A percentile compares a stretch with the other conserved stretches of the same genome.
phyloP scores from a whole-genome alignment of 2,329 filamentous ascomycete genomes.

The Gaeumannomyces tritici region DNA sequence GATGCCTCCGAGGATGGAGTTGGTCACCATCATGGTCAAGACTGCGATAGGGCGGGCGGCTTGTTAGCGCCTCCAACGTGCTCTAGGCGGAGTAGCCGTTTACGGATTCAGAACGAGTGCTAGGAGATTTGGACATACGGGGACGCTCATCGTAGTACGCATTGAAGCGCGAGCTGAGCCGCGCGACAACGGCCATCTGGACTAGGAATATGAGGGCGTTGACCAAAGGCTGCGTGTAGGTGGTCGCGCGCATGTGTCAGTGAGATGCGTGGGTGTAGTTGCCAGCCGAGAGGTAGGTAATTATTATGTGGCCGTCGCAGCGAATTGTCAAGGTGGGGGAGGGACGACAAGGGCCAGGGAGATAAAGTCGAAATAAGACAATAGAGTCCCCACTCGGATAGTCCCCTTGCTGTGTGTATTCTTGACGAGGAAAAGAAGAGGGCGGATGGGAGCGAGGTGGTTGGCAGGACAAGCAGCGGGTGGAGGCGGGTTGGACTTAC shows the following conservation, averaged over 20 bases:
- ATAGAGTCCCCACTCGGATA: not conserved
- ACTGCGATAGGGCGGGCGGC: slow-evolving; percentile 39
- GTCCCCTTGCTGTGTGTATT: not conserved
- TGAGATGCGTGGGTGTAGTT: not conserved
- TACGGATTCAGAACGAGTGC: not conserved
- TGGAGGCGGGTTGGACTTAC: slow-evolving; percentile 39
- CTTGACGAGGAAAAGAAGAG: not conserved
- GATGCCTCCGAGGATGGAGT: slow-evolving; percentile 88
- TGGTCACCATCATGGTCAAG: slow-evolving; percentile 98
- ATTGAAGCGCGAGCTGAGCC: slow-evolving; percentile 82
- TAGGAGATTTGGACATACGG: slow-evolving; percentile 38
- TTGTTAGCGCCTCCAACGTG: not conserved
- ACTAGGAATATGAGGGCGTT: slow-evolving; percentile 78
- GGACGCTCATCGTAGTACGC: slow-evolving; percentile 87
- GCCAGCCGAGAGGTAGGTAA: not conserved
- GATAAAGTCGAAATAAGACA: not conserved
- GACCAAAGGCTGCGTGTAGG: slow-evolving; percentile 63
- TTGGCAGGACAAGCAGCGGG: not conserved
- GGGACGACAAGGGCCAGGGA: not conserved
- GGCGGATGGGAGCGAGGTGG: not conserved
- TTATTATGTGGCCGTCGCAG: not conserved
- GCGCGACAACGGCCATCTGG: slow-evolving; percentile 77
- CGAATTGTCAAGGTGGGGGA: not conserved
- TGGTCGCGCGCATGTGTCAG: not conserved
- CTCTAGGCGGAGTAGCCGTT: not conserved